Conservation (phyloP, 2,329 filamentous ascomycete species). For the Aspergillus costaricaensis region DNA sequence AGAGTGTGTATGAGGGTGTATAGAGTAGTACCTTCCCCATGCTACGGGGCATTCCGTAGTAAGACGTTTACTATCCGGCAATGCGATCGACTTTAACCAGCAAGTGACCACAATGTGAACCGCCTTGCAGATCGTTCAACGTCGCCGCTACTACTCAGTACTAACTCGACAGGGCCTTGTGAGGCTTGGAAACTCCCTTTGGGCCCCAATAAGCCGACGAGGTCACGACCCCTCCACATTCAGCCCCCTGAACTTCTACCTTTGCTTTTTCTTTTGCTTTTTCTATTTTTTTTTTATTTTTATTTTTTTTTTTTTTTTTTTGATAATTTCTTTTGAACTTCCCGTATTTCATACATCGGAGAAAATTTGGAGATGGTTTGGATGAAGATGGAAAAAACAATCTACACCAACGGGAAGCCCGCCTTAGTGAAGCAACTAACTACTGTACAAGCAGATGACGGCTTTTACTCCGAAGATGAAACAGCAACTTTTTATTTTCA, state of each 20-base stretch:
- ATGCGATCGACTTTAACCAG: not conserved
- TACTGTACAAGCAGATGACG: not conserved
- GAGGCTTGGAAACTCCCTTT: conserved; percentile 16
- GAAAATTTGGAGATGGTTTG: not conserved
- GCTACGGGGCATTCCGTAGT: not conserved
- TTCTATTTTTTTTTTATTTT: not conserved
- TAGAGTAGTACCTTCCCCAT: not conserved
- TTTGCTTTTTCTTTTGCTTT: not conserved
- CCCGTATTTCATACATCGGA: conserved; percentile 12
- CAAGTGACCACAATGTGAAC: conserved; percentile 12
- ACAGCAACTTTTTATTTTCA: conserved; percentile 4
- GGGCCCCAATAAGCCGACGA: conserved; percentile 10
- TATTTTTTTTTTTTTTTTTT: not conserved
- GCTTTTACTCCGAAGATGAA: conserved; percentile 10
- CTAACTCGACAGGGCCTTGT: conserved; percentile 8
- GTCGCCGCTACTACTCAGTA: not conserved
- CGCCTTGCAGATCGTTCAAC: conserved; percentile 17
- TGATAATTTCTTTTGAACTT: not conserved
- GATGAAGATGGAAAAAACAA: not conserved
- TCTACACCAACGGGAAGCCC: not conserved
- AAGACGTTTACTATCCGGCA: not conserved
- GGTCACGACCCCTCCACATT: not conserved
- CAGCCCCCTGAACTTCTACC: not conserved
- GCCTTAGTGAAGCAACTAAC: not conserved
- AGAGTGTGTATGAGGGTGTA: not conserved